Conservation (phyloP, 2,329 filamentous ascomycete species). For the Monascus ruber region DNA sequence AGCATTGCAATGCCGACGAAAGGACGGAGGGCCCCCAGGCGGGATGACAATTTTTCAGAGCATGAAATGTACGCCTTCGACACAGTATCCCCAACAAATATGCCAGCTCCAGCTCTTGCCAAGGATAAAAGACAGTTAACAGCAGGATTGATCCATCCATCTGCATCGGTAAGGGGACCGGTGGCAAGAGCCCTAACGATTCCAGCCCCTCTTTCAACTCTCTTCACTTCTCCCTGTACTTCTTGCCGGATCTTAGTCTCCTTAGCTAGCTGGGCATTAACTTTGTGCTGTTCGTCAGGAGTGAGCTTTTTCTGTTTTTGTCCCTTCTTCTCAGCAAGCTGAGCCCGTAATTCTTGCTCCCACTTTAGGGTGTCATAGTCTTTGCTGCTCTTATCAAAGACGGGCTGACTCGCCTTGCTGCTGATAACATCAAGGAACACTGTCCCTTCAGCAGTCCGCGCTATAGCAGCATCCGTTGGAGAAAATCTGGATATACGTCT, state of each 20-base stretch:
- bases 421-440: slow-evolving; percentile 83
- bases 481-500: slow-evolving; percentile 61
- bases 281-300: slow-evolving; percentile 75
- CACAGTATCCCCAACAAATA: slow-evolving; percentile 70
- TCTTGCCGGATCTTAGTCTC: slow-evolving; percentile 66
- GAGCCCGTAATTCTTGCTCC: slow-evolving; percentile 81
- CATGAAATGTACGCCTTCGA: slow-evolving; percentile 70
- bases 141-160: slow-evolving; percentile 76
- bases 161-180: slow-evolving; percentile 80
- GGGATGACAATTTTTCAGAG: slow-evolving; percentile 59
- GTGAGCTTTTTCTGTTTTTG: slow-evolving; percentile 76
- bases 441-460: slow-evolving; percentile 77
- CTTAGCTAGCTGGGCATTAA: slow-evolving; percentile 81
- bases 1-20: slow-evolving; percentile 85
- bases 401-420: slow-evolving; percentile 58
- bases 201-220: slow-evolving; percentile 69
- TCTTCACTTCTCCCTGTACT: slow-evolving; percentile 58
- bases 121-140: slow-evolving; percentile 63
- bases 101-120: slow-evolving; percentile 60
- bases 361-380: slow-evolving; percentile 95
- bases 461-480: slow-evolving; percentile 83
- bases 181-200: slow-evolving; percentile 72
- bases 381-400: slow-evolving; percentile 79
- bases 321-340: slow-evolving; percentile 88
- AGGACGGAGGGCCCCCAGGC: slow-evolving; percentile 63